Conservation (phyloP, 768 basidiomycete genomes). For the Naganishia antarctica region DNA sequence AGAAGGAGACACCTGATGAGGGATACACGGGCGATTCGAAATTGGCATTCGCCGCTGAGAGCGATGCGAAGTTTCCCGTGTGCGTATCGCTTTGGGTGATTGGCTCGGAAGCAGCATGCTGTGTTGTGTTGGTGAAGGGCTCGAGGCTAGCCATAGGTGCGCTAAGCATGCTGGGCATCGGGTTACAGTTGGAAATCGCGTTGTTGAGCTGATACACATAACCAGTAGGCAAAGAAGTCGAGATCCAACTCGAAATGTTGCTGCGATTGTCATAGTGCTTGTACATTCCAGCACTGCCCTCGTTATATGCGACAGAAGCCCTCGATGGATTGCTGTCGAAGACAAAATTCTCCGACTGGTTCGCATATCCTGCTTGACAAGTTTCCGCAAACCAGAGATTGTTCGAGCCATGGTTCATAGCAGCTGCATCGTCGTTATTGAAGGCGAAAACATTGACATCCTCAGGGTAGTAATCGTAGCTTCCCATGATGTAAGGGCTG, state of each 20-base stretch:
- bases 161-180: not conserved
- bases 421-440: not conserved
- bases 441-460: conserved; percentile 8
- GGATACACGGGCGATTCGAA: not conserved
- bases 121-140: not conserved
- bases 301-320: not conserved
- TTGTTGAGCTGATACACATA: not conserved
- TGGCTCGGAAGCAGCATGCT: no score
- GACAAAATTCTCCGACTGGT: not conserved
- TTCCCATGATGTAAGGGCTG: conserved; percentile 14
- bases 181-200: not conserved
- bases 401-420: not conserved
- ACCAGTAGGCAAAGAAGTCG: conserved; percentile 3
- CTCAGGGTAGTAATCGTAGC: conserved; percentile 14
- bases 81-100: not conserved
- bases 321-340: conserved; percentile 7
- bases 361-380: not conserved
- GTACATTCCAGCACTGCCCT: not conserved
- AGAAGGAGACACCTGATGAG: not conserved
- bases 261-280: conserved; percentile 7
- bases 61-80: not conserved
- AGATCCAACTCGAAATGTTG: conserved; percentile 14
- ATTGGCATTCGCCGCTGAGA: not conserved
- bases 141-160: not conserved
- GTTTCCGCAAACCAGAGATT: not conserved